Evolutionary conservation across 2,329 filamentous ascomycete species (phyloP).

Genomic region (Aspergillus niger): DNA sequence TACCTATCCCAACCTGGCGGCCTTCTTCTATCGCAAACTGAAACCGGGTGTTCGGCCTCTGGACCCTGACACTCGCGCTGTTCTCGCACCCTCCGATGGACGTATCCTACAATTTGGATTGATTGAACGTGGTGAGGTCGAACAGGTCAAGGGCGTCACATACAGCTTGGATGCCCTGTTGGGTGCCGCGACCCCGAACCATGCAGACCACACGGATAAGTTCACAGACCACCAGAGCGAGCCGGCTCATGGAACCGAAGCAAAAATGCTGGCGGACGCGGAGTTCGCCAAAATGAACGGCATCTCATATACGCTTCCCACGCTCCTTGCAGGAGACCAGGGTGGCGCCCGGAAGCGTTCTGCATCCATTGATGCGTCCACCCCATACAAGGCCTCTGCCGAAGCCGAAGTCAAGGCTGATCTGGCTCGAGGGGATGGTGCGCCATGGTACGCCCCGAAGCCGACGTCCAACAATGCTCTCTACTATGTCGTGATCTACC

Average conservation of each 20-base stretch:
- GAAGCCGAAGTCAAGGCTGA: constrained; percentile 83
- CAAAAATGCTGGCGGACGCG: constrained; percentile 76
- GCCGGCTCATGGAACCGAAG: constrained; percentile 50
- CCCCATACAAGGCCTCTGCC: constrained; percentile 65
- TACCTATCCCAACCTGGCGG: constrained; percentile 85
- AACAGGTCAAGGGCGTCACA: constrained; percentile 98
- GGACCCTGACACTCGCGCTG: constrained; percentile 74
- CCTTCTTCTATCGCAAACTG: constrained; percentile 95
- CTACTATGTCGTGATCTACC: constrained; percentile 93
- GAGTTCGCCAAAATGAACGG: constrained; percentile 94
- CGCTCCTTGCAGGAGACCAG: constrained; percentile 72
- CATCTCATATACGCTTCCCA: constrained; percentile 90
- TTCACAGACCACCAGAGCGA: constrained; percentile 37
- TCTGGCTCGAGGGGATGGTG: constrained; percentile 67
- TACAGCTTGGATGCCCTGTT: constrained; percentile 93
- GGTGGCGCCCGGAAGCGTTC: constrained; percentile 49
- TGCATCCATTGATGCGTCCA: constrained; percentile 73
- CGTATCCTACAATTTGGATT: constrained; percentile 87
- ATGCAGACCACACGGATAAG: constrained; percentile 42
- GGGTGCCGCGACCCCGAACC: constrained; percentile 59
- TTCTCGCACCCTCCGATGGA: constrained; percentile 88
- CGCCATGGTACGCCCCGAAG: constrained; percentile 70
- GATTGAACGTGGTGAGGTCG: constrained; percentile 91
- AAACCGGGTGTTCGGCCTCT: constrained; percentile 86
- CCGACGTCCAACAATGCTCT: constrained; percentile 66